phyloP scores from a whole-genome alignment of 345 rosid species.

The Eucalyptus brandiana region DNA sequence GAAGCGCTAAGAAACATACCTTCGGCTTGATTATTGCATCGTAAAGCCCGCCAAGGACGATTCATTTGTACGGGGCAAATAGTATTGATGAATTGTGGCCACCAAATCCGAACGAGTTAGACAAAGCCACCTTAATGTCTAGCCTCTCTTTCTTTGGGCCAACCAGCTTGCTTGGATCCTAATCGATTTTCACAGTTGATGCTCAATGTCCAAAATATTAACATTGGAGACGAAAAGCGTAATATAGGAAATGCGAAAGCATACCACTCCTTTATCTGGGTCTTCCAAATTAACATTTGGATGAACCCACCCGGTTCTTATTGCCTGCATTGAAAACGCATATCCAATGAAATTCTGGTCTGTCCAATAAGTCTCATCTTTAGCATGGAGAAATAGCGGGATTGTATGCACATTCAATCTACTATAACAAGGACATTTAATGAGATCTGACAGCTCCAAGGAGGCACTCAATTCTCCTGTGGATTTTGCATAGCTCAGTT shows the following conservation, averaged over 20 bases:
- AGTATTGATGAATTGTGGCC: conserved; percentile 22
- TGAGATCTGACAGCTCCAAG: neutral
- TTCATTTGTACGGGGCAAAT: conserved; percentile 5
- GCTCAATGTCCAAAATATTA: neutral
- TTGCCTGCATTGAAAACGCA: conserved; percentile 6
- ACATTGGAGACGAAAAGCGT: neutral
- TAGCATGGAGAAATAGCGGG: neutral
- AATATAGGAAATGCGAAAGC: neutral
- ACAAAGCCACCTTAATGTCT: conserved; percentile 16
- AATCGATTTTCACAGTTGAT: neutral
- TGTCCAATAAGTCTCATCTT: neutral
- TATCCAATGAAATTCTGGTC: neutral
- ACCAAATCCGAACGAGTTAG: conserved; percentile 22
- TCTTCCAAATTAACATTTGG: conserved; percentile 19
- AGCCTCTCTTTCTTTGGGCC: conserved; percentile 15
- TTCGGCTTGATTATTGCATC: neutral
- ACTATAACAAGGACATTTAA: neutral
- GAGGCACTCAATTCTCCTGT: neutral
- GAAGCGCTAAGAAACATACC: neutral
- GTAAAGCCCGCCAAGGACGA: neutral
- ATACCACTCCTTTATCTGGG: conserved; percentile 14
- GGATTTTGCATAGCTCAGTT: neutral
- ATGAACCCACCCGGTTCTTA: conserved; percentile 27
- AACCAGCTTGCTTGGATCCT: conserved; percentile 8
- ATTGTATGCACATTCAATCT: neutral